phyloP scores from a whole-genome alignment of 2,329 filamentous ascomycete genomes.

The Drechslerella stenobrocha region DNA sequence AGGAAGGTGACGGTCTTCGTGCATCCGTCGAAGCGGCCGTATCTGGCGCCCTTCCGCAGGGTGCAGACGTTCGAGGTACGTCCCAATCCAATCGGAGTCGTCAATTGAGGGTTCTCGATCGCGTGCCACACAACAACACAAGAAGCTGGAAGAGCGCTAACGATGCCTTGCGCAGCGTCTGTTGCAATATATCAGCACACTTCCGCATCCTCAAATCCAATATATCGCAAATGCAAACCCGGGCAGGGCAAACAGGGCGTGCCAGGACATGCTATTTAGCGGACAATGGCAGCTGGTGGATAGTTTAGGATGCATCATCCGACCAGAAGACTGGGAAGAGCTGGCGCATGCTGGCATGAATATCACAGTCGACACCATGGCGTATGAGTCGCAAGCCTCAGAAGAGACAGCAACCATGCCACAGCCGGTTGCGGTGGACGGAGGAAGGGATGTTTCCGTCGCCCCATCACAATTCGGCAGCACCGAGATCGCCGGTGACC shows the following conservation, averaged over 20 bases:
- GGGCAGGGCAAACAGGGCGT: constrained; percentile 16
- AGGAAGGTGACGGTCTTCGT: constrained; percentile 27
- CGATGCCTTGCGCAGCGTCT: too few relatives aligned
- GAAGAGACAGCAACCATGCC: constrained; percentile 10
- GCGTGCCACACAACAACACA: neutral
- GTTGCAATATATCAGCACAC: constrained; percentile 27
- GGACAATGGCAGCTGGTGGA: constrained; percentile 44
- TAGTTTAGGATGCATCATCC: constrained; percentile 29
- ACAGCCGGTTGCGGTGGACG: constrained; percentile 9
- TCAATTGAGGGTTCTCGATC: neutral
- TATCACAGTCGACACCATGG: constrained; percentile 30
- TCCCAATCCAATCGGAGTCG: neutral
- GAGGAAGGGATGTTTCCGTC: neutral
- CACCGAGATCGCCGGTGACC: constrained; percentile 27
- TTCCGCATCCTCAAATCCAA: constrained; percentile 38
- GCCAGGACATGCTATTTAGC: constrained; percentile 23
- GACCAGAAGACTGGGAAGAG: constrained; percentile 40
- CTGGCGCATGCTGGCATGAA: constrained; percentile 39
- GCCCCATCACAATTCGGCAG: constrained; percentile 1
- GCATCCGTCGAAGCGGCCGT: constrained; percentile 38
- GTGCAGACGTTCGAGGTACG: constrained; percentile 35
- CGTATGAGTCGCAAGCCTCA: constrained; percentile 5
- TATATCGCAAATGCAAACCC: constrained; percentile 25
- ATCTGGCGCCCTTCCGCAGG: constrained; percentile 35
- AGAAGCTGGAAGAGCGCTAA: too few relatives aligned